phyloP scores from a whole-genome alignment of 768 basidiomycete genomes.

The Phanerochaete carnosa region DNA sequence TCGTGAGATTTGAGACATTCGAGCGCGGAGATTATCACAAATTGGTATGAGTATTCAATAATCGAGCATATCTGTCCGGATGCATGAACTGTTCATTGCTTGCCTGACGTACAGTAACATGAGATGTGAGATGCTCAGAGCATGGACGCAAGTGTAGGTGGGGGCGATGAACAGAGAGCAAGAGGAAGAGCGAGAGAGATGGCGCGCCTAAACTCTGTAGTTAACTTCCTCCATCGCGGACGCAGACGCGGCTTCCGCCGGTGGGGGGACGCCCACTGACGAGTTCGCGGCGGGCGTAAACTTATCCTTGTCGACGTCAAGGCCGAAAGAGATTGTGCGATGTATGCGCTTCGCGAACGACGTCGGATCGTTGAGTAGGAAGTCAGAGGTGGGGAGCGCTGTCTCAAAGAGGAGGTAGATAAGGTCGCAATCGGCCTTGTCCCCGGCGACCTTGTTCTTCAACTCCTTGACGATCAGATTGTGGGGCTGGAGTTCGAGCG shows the following conservation, averaged over 20 bases:
- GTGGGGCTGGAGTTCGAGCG: slow-evolving; percentile 89
- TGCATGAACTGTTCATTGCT: no score
- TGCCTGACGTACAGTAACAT: no score
- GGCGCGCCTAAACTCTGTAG: no score
- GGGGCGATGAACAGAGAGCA: no score
- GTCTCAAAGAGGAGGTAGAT: slow-evolving; percentile 97
- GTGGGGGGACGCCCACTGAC: slow-evolving; percentile 50
- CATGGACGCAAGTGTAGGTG: no score
- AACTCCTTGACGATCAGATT: slow-evolving; percentile 96
- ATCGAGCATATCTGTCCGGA: no score
- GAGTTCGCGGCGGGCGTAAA: slow-evolving; percentile 37
- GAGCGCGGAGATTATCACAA: no score
- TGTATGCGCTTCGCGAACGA: slow-evolving; percentile 96
- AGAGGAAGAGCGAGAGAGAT: no score
- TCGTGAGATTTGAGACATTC: no score
- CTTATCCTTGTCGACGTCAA: slow-evolving; percentile 84
- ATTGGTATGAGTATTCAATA: no score
- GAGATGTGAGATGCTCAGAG: no score
- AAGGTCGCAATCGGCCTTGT: slow-evolving; percentile 95
- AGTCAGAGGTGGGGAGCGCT: slow-evolving; percentile 90
- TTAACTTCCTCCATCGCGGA: slow-evolving; percentile 98
- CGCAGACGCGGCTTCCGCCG: slow-evolving; percentile 57
- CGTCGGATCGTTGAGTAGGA: slow-evolving; percentile 92
- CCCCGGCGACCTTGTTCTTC: slow-evolving; percentile 91
- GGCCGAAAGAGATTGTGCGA: slow-evolving; percentile 93